Evolutionary conservation across 495 filamentous ascomycete species (phyloP), one percentile per base, ranked within the genome.

Genomic region (Penicillium salamii): DNA sequence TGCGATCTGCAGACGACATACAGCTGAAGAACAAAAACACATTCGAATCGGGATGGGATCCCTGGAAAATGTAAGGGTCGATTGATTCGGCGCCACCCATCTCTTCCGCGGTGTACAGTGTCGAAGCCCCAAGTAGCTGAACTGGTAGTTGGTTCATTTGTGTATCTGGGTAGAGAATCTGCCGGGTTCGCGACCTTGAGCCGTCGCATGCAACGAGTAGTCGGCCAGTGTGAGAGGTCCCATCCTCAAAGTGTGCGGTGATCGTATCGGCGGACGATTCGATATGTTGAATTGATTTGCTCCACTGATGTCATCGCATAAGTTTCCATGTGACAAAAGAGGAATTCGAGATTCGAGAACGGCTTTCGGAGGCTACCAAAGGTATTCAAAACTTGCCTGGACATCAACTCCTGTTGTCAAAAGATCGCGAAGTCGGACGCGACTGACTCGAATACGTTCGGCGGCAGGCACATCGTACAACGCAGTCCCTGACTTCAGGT

Each of bases 31-130:
- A 85, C 1, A 84, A 48, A 57, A 78, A 86, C 4, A 76, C 70
- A 20, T 78, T 67, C 9, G 82, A 77, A 11, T 70, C 63, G 0
- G 83, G 81, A 42, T 84, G 73, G 3, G 75, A 70, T 1, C 82
- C 81, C 40, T 85, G 81, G 37, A 86, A 79, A 33, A 87, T 78
- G 19, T 76, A 78, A 1, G 82, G 80, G 42, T 86, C 81, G 14
- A 84, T 71, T 3, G 63, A 65, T 13, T 72, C 61, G 21, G 78
- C 69, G 5, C 69, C 69, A 1, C 61, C 58, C 26, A 72, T 60
- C 36, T 77, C 63, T 34, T 63, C 63, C 0, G 63, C 48, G 0
- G 68, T 66, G 26, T 82, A 75, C 3, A 63, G 50, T 1, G 73
- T 58, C 2, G 68, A 67, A 9, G 67, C 68, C 5, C 81, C 79